Conservation (phyloP, 2,329 filamentous ascomycete genomes). For the Monilinia polystroma region DNA sequence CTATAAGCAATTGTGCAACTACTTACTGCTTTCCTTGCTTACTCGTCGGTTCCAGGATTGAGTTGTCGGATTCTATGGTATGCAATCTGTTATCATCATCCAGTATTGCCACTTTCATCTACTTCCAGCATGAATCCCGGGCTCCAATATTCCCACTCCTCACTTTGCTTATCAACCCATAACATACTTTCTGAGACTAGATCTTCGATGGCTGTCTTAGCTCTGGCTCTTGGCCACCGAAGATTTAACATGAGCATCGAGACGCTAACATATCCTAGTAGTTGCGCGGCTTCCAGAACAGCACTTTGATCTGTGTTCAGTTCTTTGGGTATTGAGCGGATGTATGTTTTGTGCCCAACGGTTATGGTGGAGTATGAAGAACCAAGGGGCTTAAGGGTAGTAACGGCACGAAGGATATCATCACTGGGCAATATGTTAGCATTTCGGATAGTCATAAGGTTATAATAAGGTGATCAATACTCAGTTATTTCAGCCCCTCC, state of each 20-base stretch:
- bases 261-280: conserved; percentile 85
- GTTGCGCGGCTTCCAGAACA: conserved; percentile 85
- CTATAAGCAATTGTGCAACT: neutral
- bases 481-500: conserved; percentile 78
- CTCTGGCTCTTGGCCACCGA: conserved; percentile 77
- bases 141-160: conserved; percentile 93
- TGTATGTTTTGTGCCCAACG: conserved; percentile 82
- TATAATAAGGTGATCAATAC: conserved; percentile 45
- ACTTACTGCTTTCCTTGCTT: neutral
- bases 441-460: conserved; percentile 1
- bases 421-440: conserved; percentile 52
- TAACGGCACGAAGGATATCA: conserved; percentile 86
- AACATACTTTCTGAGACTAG: conserved; percentile 84
- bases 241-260: conserved; percentile 87
- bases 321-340: conserved; percentile 91
- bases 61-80: neutral
- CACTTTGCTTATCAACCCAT: conserved; percentile 85
- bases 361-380: conserved; percentile 82
- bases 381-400: conserved; percentile 81
- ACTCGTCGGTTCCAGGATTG: neutral
- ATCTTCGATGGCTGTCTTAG: conserved; percentile 89
- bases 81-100: conserved; percentile 20
- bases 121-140: conserved; percentile 64
- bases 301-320: conserved; percentile 91
- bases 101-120: conserved; percentile 27